Conservation (phyloP, 2,329 filamentous ascomycete genomes). For the Aspergillus sp. region DNA sequence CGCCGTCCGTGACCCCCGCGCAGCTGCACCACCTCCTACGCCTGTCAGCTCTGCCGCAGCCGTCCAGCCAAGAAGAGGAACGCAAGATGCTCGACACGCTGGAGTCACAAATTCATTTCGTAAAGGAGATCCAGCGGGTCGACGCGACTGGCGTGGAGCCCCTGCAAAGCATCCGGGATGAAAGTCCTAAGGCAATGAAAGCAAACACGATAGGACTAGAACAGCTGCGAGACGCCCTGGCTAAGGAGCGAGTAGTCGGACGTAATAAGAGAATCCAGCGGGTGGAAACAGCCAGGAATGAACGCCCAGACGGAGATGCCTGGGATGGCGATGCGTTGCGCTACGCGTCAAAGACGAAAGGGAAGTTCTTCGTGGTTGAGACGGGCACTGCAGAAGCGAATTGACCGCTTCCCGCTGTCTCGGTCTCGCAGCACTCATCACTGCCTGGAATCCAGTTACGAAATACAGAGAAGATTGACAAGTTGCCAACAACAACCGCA, state of each 20-base stretch:
- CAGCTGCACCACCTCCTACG: constrained; percentile 82
- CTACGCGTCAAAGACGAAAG: constrained; percentile 63
- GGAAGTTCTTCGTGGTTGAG: constrained; percentile 75
- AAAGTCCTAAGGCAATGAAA: constrained; percentile 38
- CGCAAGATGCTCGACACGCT: constrained; percentile 69
- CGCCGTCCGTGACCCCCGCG: constrained; percentile 54
- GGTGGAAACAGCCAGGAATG: constrained; percentile 25
- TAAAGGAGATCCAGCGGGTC: constrained; percentile 78
- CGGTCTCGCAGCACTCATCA: neutral
- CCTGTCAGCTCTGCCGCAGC: constrained; percentile 80
- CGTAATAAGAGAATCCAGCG: constrained; percentile 47
- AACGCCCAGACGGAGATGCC: constrained; percentile 43
- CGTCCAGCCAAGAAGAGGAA: constrained; percentile 62
- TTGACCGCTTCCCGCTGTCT: neutral
- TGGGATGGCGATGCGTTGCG: constrained; percentile 71
- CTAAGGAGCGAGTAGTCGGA: constrained; percentile 41
- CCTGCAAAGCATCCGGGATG: constrained; percentile 76
- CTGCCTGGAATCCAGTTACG: neutral
- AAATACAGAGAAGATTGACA: no score
- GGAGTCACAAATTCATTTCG: constrained; percentile 81
- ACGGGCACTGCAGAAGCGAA: constrained; percentile 18
- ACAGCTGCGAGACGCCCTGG: constrained; percentile 35
- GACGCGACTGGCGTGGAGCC: constrained; percentile 72
- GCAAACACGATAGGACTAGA: constrained; percentile 40
- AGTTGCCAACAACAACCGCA: no score